Percentiles rank a stretch among this genome's conserved stretches.
These are phyloP conservation scores for Neonectria sp. DNA, from an alignment of 2,329 filamentous ascomycete species.

Conservation along the genomic window DNA sequence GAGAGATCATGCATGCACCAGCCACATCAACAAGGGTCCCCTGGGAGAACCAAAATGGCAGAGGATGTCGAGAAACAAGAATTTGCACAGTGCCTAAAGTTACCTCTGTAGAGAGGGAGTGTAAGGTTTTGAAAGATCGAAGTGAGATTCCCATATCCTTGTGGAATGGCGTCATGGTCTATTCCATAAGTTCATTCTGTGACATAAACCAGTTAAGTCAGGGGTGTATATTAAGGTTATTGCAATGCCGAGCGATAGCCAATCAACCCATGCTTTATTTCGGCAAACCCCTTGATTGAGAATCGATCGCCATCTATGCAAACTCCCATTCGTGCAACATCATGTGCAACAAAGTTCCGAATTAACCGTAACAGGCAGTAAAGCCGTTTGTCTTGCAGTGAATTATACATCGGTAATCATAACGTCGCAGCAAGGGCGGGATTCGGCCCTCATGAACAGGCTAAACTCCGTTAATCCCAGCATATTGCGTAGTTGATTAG, in stretches of 20 bases:
- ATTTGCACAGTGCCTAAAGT: no score
- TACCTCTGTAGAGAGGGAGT: no score
- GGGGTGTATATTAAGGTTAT: not conserved
- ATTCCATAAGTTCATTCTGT: no score
- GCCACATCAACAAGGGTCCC: no score
- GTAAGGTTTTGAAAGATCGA: no score
- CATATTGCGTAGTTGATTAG: not conserved
- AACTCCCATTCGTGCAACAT: not conserved
- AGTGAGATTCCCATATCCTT: no score
- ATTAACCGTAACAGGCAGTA: not conserved
- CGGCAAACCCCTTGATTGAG: not conserved
- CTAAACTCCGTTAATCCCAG: not conserved
- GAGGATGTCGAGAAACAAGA: no score
- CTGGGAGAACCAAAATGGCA: no score
- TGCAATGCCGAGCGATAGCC: not conserved
- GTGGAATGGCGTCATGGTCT: no score
- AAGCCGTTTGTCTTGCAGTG: not conserved
- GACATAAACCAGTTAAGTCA: not conserved
- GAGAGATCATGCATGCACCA: no score
- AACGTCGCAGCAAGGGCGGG: not conserved
- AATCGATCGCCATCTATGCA: not conserved
- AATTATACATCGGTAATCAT: not conserved
- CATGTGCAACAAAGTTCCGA: not conserved
- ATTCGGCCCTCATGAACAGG: not conserved
- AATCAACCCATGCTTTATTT: not conserved